Conservation (phyloP, 768 basidiomycete species). For the Psilocybe tampanensis region DNA sequence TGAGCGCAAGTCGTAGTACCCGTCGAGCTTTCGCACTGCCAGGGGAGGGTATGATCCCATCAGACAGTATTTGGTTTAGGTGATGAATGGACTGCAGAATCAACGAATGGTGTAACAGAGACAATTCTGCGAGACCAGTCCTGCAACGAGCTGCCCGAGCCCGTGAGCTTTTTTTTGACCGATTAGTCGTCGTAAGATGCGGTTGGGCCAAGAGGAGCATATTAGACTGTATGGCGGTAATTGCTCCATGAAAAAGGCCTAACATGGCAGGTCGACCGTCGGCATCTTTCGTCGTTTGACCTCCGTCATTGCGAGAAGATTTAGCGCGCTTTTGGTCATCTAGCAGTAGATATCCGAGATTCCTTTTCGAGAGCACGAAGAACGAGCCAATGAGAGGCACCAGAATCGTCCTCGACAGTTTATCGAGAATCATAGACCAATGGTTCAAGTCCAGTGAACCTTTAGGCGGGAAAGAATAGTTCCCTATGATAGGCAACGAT, state of each 20-base stretch:
- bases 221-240: not conserved
- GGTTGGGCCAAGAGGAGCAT: not conserved
- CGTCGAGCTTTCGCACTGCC: slow-evolving; percentile 18
- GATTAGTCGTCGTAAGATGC: not conserved
- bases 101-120: slow-evolving; percentile 28
- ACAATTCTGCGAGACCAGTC: slow-evolving; percentile 4
- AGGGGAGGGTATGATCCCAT: not conserved
- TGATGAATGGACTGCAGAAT: slow-evolving; percentile 41
- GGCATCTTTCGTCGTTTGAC: not conserved
- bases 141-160: not conserved
- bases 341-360: slow-evolving; percentile 11
- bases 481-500: slow-evolving; percentile 1
- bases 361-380: slow-evolving; percentile 23
- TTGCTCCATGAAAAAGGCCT: slow-evolving; percentile 15
- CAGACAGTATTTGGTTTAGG: slow-evolving; percentile 32
- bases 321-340: slow-evolving; percentile 5
- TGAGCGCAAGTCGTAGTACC: slow-evolving; percentile 42
- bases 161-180: not conserved
- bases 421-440: not conserved
- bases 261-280: slow-evolving; percentile 20
- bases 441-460: not conserved
- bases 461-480: not conserved
- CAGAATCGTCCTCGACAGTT: slow-evolving; percentile 8
- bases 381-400: slow-evolving; percentile 29
- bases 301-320: not conserved